Evolutionary conservation across 2,329 filamentous ascomycete species (phyloP), one percentile per base, ranked within the genome.

Genomic region (Ophiocordyceps camponoti-floridani): DNA sequence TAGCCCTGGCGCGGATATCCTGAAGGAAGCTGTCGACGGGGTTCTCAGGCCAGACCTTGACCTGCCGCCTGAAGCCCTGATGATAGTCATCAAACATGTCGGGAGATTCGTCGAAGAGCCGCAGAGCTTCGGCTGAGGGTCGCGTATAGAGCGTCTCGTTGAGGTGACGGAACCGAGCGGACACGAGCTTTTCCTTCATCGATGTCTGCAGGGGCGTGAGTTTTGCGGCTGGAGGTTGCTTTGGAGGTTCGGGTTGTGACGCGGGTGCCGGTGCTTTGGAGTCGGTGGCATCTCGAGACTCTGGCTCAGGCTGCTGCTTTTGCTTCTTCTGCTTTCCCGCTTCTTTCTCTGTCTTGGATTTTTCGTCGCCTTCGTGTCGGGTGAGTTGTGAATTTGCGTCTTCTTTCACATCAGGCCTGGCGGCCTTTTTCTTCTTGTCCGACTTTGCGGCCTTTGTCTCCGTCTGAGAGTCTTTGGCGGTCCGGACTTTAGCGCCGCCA

Each of bases 11-110:
- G 46, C 77, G 71, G 51, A 96, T 77, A 43, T 81, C 73, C 27
- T 66, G 58, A 50, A 95, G 79, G 65, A 94, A 96, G 47, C 75
- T 77, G 60, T 95, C 84, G 42, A 98, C 86, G 0, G 91, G 91
- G 63, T 98, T 98, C 57, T 89, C 84, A 8, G 91, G 91, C 91
- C 91, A 98, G 2, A 88, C 83, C 56, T 85, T 81, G 47, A 96
- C 91, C 65, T 98, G 91, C 44, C 88, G 84, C 1, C 88, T 82
- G 71, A 98, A 98, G 31, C 91, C 91, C 48, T 87, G 82, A 65
- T 98, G 91, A 63, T 98, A 98, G 64, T 96, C 88, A 52, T 77
- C 73, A 65, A 96, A 98, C 73, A 96, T 88, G 58, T 94, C 85
- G 0, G 91, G 91, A 43, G 84, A 85, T 31, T 82, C 70, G 44